Base-by-base conservation (phyloP, 768 basidiomycete species). In the Rickenella mellea region DNA sequence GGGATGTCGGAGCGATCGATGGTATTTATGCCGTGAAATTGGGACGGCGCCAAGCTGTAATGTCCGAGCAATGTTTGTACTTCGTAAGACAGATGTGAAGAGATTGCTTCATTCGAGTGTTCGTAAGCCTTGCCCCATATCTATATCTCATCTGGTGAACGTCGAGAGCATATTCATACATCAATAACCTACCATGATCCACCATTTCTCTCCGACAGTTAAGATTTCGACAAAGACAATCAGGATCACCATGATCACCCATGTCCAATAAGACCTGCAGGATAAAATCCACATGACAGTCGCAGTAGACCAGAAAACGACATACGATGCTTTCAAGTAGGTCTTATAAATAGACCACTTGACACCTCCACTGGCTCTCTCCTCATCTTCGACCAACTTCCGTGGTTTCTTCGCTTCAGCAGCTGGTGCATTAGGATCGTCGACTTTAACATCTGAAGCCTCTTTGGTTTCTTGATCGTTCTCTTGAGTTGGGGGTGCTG, bases 281-380 rank as follows among this genome's bases (percentile, higher is more conserved):
- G 3, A 36, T 7, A 17, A 14, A 14, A 36, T 10, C 33, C 9
- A 17, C 3, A 7, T 7, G 8, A 29, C 20, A 43, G 26, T 25
- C 10, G 20, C 21, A 11, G 6, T 20, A 7, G 31, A 35, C 9
- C 19, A 10, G 14, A 11, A 33, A 19, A 20, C 6, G 5, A 47
- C 39, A 14, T 40, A 20, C 25, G 39, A 22, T 12, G 22, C 44
- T 55, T 52, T 40, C 52, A 57, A 29, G 17, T 62, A 51, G 1
- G 61, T 26, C 51, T 58, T 56, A 46, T 68, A 68, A 4, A 64
- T 62, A 15, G 50, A 46, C 59, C 61, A 63, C 28, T 57, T 57
- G 38, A 66, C 64, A 45, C 54, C 57, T 1, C 64, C 65, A 12
- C 58, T 44, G 10, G 55, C 57, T 35, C 62, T 44, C 29, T 62